Conservation (phyloP, 441 rosid genomes). For the Pelargonium cotyledonis region DNA sequence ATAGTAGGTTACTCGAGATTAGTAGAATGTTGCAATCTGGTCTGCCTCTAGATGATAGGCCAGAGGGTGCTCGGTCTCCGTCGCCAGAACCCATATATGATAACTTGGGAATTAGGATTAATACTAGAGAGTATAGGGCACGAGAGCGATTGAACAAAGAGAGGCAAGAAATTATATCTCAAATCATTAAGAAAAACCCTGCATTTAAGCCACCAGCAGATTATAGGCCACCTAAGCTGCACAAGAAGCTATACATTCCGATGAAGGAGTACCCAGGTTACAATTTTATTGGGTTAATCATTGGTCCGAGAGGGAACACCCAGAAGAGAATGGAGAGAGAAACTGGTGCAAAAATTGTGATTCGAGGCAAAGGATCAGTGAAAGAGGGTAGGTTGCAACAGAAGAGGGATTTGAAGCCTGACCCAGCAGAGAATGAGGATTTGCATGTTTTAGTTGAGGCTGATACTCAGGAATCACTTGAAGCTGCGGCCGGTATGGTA, state of each 20-base stretch:
- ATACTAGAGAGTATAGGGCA: conserved; percentile 81
- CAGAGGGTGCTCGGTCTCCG: conserved; percentile 89
- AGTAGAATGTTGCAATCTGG: conserved; percentile 76
- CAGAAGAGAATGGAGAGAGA: conserved; percentile 98
- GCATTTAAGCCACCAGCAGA: conserved; percentile 96
- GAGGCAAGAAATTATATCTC: conserved; percentile 83
- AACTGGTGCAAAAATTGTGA: conserved; percentile 91
- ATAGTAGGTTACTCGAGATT: conserved; percentile 73
- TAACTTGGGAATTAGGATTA: conserved; percentile 82
- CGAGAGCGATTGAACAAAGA: conserved; percentile 78
- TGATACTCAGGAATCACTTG: conserved; percentile 78
- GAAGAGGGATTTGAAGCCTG: conserved; percentile 87
- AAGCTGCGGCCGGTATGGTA: conserved; percentile 93
- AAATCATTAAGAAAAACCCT: conserved; percentile 81
- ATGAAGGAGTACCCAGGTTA: conserved; percentile 90
- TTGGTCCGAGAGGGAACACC: conserved; percentile 91
- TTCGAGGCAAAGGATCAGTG: conserved; percentile 88
- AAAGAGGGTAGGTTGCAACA: conserved; percentile 92
- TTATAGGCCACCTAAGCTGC: conserved; percentile 89
- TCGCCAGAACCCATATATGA: conserved; percentile 93
- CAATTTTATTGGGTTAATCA: conserved; percentile 81
- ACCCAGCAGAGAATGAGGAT: conserved; percentile 87
- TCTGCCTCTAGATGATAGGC: conserved; percentile 72
- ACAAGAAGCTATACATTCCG: conserved; percentile 89
- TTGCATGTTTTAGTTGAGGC: conserved; percentile 96